Conservation (phyloP, 169 alveolate species). For the Eimeria praecox region DNA sequence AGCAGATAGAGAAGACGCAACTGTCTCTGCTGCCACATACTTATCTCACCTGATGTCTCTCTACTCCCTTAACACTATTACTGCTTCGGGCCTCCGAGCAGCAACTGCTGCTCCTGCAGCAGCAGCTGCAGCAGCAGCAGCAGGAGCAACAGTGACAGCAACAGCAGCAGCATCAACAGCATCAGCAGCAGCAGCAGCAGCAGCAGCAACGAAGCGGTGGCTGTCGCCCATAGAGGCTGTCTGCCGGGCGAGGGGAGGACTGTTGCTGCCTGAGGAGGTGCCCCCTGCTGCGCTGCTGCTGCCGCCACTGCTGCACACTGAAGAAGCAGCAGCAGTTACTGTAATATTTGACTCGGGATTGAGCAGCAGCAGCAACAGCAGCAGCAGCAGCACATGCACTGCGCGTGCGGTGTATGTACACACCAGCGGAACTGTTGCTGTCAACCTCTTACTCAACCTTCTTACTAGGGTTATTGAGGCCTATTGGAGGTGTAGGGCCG, state of each 20-base stretch:
- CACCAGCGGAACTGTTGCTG: conserved; percentile 67
- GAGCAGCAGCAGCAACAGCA: conserved; percentile 74
- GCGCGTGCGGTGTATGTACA: conserved; percentile 73
- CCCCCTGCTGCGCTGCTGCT: conserved; percentile 76
- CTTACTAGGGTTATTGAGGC: conserved; percentile 52
- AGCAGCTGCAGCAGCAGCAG: not conserved
- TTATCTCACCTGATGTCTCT: conserved; percentile 58
- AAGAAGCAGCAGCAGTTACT: conserved; percentile 53
- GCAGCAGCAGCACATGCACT: conserved; percentile 74
- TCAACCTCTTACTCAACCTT: conserved; percentile 43
- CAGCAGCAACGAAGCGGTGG: conserved; percentile 53
- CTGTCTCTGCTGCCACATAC: conserved; percentile 36
- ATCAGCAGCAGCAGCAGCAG: conserved; percentile 4
- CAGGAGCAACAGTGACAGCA: not conserved
- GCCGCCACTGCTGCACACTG: conserved; percentile 78
- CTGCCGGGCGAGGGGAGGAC: conserved; percentile 17
- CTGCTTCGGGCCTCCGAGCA: conserved; percentile 37
- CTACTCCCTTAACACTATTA: not conserved
- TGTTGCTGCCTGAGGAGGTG: conserved; percentile 49
- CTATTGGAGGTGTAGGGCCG: conserved; percentile 49
- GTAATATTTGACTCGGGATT: conserved; percentile 48
- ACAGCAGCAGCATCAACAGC: not conserved
- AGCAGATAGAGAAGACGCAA: conserved; percentile 11
- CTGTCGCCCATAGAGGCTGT: conserved; percentile 42
- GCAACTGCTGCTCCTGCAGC: conserved; percentile 60